A percentile compares a stretch with the other conserved stretches of the same genome.
Conservation (phyloP, 345 rosid genomes). For the Anacardium occidentale region DNA sequence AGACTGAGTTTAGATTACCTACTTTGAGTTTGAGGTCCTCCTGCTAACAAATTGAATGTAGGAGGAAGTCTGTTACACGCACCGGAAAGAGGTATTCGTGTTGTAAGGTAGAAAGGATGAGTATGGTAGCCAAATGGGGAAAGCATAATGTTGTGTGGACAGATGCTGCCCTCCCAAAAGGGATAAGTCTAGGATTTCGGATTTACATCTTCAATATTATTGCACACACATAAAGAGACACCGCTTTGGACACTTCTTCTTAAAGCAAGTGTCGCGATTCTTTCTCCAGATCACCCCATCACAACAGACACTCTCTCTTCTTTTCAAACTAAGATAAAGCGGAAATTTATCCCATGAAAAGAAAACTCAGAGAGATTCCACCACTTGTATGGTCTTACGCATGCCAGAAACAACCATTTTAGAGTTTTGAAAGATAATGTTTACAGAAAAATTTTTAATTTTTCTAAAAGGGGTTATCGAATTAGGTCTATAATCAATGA, state of each 20-base stretch:
- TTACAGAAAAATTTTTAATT: too few species aligned
- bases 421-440: too few species aligned
- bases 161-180: constrained; percentile 15
- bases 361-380: too few species aligned
- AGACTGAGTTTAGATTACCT: too few species aligned
- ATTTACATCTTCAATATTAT: background rate
- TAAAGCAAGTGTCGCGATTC: constrained; percentile 12
- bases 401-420: too few species aligned
- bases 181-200: constrained; percentile 14
- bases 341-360: too few species aligned
- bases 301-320: background rate
- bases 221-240: constrained; percentile 7
- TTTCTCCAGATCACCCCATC: background rate
- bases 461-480: background rate
- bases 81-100: background rate
- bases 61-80: background rate
- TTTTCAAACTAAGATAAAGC: background rate
- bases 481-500: background rate
- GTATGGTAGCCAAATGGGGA: constrained; percentile 20
- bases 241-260: background rate
- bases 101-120: too few species aligned
- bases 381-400: too few species aligned
- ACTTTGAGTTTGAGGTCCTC: too few species aligned
- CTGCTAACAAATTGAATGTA: background rate
- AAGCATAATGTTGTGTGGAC: constrained; percentile 8